These are phyloP conservation scores for Stenogyne calaminthoides DNA, from an alignment of 305 asterid species.

Conservation along the genomic window DNA sequence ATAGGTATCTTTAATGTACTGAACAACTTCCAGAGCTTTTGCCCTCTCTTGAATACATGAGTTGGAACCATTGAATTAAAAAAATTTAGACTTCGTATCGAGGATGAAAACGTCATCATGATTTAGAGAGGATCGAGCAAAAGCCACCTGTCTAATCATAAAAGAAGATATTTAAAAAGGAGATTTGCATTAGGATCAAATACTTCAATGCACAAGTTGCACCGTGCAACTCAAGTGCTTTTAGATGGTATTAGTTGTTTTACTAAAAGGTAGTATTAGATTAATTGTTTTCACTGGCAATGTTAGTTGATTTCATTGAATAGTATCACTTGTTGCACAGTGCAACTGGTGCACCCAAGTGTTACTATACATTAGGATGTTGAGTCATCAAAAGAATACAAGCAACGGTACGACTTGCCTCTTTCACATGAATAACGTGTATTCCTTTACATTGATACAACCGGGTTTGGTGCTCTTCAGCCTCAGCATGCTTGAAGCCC, in stretches of 20 bases:
- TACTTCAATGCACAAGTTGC: too few species aligned
- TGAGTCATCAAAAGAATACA: slow-evolving; percentile 26
- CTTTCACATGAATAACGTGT: slow-evolving; percentile 91
- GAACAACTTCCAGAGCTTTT: slow-evolving; percentile 98
- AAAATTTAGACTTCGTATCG: slow-evolving; percentile 83
- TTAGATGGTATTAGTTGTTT: too few species aligned
- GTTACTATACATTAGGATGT: neutral
- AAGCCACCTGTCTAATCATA: slow-evolving; percentile 66
- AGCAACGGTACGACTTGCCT: slow-evolving; percentile 57
- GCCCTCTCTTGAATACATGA: slow-evolving; percentile 99
- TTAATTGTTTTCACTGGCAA: too few species aligned
- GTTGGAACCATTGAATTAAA: slow-evolving; percentile 95
- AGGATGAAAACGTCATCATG: slow-evolving; percentile 94
- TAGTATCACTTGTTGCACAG: too few species aligned
- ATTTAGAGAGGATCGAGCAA: slow-evolving; percentile 88
- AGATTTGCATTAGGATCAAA: neutral
- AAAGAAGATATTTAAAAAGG: slow-evolving; percentile 14
- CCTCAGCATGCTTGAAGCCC: slow-evolving; percentile 87
- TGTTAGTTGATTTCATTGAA: too few species aligned
- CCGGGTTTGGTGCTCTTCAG: slow-evolving; percentile 72
- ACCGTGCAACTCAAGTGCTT: too few species aligned
- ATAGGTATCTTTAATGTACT: slow-evolving; percentile 91
- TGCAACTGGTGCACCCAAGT: too few species aligned
- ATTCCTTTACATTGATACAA: slow-evolving; percentile 91
- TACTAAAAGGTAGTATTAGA: too few species aligned